These are phyloP conservation scores for Rhododendron vialii DNA, from an alignment of 148 eudicot genomes.

Conservation along the genomic window DNA sequence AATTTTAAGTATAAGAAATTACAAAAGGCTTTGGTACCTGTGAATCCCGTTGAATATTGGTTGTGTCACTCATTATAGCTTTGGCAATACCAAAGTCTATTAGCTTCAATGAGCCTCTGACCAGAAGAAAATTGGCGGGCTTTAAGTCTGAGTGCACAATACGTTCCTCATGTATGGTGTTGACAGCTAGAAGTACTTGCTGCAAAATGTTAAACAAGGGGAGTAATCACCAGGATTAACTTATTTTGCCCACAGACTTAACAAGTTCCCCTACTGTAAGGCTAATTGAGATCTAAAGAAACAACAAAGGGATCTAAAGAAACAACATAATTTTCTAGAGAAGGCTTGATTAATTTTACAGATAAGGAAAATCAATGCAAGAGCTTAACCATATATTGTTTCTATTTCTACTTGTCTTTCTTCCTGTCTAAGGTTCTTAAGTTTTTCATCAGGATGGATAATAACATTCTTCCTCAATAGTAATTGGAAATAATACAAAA, in stretches of 20 bases:
- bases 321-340: not conserved
- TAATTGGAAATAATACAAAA: not conserved
- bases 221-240: not conserved
- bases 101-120: constrained; percentile 83
- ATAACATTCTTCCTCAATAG: not conserved
- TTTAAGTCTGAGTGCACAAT: constrained; percentile 96
- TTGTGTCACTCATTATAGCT: constrained; percentile 96
- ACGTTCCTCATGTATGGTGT: constrained; percentile 95
- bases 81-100: constrained; percentile 97
- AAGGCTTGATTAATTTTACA: not conserved
- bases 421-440: not conserved
- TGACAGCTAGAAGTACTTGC: constrained; percentile 92
- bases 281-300: not conserved
- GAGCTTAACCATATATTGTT: not conserved
- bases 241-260: not conserved
- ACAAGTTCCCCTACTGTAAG: not conserved
- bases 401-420: not conserved
- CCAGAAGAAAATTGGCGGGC: constrained; percentile 97
- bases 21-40: constrained; percentile 36
- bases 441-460: not conserved
- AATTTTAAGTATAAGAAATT: not conserved
- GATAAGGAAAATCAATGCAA: not conserved
- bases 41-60: constrained; percentile 92
- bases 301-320: not conserved
- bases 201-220: not conserved